Conservation (phyloP, 73 alveolate species). For the Halteria grandinella region DNA sequence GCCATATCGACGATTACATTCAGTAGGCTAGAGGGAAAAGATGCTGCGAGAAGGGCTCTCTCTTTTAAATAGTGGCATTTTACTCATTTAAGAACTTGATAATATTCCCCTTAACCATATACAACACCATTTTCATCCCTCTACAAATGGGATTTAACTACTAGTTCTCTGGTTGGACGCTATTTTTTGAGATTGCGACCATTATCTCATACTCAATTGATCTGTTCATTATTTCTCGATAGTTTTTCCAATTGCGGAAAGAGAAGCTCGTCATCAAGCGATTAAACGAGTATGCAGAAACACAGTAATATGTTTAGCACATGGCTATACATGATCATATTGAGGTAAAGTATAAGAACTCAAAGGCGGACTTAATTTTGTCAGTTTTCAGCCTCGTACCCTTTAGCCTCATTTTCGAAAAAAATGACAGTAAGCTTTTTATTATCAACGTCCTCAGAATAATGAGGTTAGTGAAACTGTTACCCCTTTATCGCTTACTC, state of each 20-base stretch:
- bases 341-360: background rate
- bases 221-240: background rate
- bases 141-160: slow-evolving; percentile 54
- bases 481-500: slow-evolving; percentile 22
- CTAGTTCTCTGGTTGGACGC: background rate
- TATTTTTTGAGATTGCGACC: slow-evolving; percentile 47
- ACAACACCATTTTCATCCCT: slow-evolving; percentile 69
- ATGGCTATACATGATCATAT: too few relatives aligned
- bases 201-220: slow-evolving; percentile 32
- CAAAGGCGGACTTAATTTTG: background rate
- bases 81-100: too few relatives aligned
- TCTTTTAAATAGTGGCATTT: too few relatives aligned
- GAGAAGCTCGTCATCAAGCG: too few relatives aligned
- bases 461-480: slow-evolving; percentile 50
- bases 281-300: too few relatives aligned
- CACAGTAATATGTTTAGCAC: too few relatives aligned
- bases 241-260: too few relatives aligned
- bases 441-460: slow-evolving; percentile 15
- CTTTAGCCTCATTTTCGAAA: slow-evolving; percentile 38
- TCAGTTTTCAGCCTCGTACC: too few relatives aligned
- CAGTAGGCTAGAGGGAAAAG: too few relatives aligned
- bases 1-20: too few relatives aligned
- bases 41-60: too few relatives aligned
- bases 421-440: slow-evolving; percentile 5
- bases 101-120: slow-evolving; percentile 24